Percentiles rank a stretch among this genome's conserved stretches.
Evolutionary conservation across 2,329 filamentous ascomycete species (phyloP).

Genomic region (Colletotrichum musae): DNA sequence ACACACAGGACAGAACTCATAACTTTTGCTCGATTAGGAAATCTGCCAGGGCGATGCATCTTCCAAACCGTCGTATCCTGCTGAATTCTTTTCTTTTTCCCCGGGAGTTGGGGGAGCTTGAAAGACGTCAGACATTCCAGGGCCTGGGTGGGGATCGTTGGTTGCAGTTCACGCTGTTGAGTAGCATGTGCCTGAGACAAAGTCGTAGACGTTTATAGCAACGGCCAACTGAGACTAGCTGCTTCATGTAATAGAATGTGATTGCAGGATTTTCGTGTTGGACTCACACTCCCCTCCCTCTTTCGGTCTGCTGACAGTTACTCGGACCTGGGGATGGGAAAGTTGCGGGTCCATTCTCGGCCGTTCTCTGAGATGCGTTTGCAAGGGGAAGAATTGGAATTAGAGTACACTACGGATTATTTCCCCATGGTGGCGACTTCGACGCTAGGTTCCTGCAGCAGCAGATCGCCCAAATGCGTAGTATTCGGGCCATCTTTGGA

Average conservation of each 20-base stretch:
- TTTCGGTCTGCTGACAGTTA: constrained; percentile 2
- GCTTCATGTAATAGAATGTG: constrained; percentile 2
- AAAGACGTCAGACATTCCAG: constrained; percentile 11
- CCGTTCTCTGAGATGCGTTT: background rate
- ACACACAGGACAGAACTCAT: constrained; percentile 32
- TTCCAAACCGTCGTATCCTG: too few relatives aligned
- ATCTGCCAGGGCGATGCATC: background rate
- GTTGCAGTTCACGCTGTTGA: too few relatives aligned
- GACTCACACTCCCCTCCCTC: background rate
- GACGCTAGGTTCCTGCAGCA: too few relatives aligned
- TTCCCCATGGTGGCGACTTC: too few relatives aligned
- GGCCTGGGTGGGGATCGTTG: background rate
- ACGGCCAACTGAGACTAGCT: constrained; percentile 22
- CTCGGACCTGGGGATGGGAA: background rate
- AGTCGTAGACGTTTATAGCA: constrained; percentile 3
- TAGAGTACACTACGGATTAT: too few relatives aligned
- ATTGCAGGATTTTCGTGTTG: too few relatives aligned
- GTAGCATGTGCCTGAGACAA: background rate
- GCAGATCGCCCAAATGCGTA: too few relatives aligned
- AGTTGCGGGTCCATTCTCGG: background rate
- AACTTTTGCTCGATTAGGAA: constrained; percentile 21
- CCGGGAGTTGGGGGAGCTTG: background rate
- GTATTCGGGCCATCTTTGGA: too few relatives aligned
- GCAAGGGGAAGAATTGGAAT: background rate
- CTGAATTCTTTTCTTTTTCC: too few relatives aligned